Base-by-base conservation (phyloP, 345 rosid genomes). In the Lenwebbia sp. region DNA sequence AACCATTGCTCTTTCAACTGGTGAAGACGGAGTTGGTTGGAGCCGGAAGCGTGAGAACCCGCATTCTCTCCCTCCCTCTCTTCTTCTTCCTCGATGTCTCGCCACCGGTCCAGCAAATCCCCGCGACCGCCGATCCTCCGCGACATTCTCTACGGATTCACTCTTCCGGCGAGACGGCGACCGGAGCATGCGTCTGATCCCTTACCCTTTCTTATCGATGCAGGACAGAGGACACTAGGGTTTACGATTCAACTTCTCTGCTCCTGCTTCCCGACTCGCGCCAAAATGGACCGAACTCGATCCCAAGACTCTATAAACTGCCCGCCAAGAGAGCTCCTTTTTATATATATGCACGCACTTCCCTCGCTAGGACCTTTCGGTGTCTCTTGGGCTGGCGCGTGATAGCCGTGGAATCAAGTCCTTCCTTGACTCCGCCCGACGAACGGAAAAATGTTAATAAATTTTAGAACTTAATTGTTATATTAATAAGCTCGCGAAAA, bases 1-100 rank as follows among this genome's bases (percentile, higher is more conserved):
- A 25, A 97, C 99, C 99, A 97, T 92, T 93, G 88, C 89, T 97
- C 98, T 93, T 94, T 96, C 88, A 85, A 96, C 37, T 86, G 89
- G 86, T 94, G 92, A 76, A 97, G 92, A 54, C 93, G 93, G 17
- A 82, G 91, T 30, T 85, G 88, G 41, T 86, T 30, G 1, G 88
- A 87, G n/a, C 93, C 94, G 89, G 91, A 93, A 86, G 85, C 87
- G 65, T 92, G 92, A 52, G 90, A 41, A 10, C 78, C 87, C 41
- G 30, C 81, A 33, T 26, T 40, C 15, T 91, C 85, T 65, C 44
- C 84, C 47, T 40, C 86, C 84, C 84, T 88, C 33, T 87, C 92
- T 56, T 93, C 96, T 85, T 93, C 98, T 83, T 95, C 97, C 89
- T 97, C 93, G 88, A 97, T 94, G 86, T 85, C 90, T 58, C 95